Evolutionary conservation across 1,284 basidiomycete genomes (phyloP).

Genomic region (Ganoderma leucocontextum): DNA sequence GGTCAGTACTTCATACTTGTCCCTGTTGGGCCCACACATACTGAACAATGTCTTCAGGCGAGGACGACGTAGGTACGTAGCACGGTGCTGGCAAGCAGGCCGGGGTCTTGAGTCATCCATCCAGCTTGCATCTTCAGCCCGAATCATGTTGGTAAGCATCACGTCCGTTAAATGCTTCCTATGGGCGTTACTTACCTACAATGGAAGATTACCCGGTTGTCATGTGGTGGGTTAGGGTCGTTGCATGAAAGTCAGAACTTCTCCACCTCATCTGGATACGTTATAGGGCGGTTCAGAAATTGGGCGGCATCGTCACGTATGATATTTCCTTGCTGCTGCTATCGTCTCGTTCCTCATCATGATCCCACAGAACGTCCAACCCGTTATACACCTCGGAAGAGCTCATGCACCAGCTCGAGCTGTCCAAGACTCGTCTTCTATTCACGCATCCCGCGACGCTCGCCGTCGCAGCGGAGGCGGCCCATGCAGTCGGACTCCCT

Average conservation of each 20-base stretch:
- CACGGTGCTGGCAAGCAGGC: slow-evolving; percentile 3
- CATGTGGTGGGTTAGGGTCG: slow-evolving; percentile 52
- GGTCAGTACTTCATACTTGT: slow-evolving; percentile 19
- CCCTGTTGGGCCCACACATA: background rate
- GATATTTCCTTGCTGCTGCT: slow-evolving; percentile 23
- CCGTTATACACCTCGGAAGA: slow-evolving; percentile 20
- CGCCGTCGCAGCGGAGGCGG: slow-evolving; percentile 56
- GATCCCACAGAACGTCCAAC: slow-evolving; percentile 14
- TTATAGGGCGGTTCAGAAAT: slow-evolving; percentile 64
- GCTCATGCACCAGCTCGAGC: slow-evolving; percentile 58
- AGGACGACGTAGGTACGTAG: slow-evolving; percentile 27
- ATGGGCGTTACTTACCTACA: background rate
- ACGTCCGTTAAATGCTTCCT: background rate
- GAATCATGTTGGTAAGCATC: slow-evolving; percentile 40
- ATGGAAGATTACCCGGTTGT: slow-evolving; percentile 68
- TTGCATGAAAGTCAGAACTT: background rate
- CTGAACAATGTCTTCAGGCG: slow-evolving; percentile 12
- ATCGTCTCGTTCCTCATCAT: background rate
- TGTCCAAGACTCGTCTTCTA: slow-evolving; percentile 59
- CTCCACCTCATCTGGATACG: background rate
- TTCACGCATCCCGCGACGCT: slow-evolving; percentile 61
- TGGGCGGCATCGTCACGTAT: slow-evolving; percentile 74
- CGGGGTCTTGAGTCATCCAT: slow-evolving; percentile 26
- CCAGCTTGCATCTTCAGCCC: slow-evolving; percentile 45
- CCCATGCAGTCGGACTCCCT: slow-evolving; percentile 55